These are phyloP conservation scores for Fusarium sp. DNA, from an alignment of 2,329 filamentous ascomycete species.

Conservation along the genomic window DNA sequence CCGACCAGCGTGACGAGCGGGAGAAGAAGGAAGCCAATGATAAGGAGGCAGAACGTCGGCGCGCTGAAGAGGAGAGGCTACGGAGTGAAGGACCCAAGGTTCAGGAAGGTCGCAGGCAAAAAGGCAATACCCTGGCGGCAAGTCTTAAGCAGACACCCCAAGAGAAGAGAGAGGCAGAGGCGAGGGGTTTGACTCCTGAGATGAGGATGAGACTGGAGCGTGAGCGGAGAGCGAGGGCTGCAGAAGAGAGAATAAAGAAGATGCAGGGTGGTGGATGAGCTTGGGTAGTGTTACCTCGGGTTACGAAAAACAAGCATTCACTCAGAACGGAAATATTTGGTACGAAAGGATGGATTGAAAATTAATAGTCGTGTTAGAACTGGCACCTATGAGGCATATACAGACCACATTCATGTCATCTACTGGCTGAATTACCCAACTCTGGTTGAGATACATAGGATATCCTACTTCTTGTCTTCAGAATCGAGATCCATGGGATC, in stretches of 20 bases:
- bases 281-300: too few species aligned
- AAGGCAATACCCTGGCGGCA: slow-evolving; percentile 63
- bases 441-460: too few species aligned
- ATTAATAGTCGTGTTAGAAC: too few species aligned
- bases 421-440: background rate
- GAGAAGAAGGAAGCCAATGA: slow-evolving; percentile 76
- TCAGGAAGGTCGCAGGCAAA: slow-evolving; percentile 59
- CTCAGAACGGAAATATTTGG: background rate
- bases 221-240: slow-evolving; percentile 89
- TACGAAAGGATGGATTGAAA: background rate
- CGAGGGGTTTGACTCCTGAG: slow-evolving; percentile 85
- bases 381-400: background rate
- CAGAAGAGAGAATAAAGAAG: slow-evolving; percentile 83
- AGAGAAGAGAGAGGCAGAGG: slow-evolving; percentile 85
- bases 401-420: background rate
- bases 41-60: slow-evolving; percentile 76
- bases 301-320: too few species aligned
- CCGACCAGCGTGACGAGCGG: slow-evolving; percentile 72
- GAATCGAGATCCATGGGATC: background rate
- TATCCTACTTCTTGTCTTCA: background rate
- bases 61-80: slow-evolving; percentile 78
- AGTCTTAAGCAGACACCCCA: slow-evolving; percentile 77
- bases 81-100: slow-evolving; percentile 72
- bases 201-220: slow-evolving; percentile 86
- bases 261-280: slow-evolving; percentile 55